Evolutionary conservation across 495 filamentous ascomycete genomes (phyloP).

Genomic region (Letharia columbiana): DNA sequence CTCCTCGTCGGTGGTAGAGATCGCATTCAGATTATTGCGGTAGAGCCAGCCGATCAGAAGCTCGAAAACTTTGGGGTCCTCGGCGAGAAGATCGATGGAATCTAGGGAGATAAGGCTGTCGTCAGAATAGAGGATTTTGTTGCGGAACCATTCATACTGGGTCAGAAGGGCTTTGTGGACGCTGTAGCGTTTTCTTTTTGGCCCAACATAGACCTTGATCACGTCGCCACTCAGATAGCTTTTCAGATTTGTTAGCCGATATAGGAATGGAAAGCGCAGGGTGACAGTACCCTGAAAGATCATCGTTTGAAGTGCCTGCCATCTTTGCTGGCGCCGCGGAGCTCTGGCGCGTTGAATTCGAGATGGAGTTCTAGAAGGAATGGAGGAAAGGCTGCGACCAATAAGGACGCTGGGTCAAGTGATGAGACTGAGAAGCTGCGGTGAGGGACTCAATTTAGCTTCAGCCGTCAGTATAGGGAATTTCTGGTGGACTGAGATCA

Average conservation of each 20-base stretch:
- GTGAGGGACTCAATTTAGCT: neutral
- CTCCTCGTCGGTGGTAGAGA: neutral
- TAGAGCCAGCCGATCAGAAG: constrained; percentile 11
- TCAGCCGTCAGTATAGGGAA: neutral
- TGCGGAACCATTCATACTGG: neutral
- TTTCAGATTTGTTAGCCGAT: neutral
- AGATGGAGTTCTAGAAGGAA: neutral
- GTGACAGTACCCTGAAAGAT: neutral
- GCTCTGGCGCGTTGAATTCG: neutral
- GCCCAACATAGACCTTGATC: constrained; percentile 10
- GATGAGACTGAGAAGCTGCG: neutral
- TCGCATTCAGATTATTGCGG: neutral
- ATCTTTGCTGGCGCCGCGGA: neutral
- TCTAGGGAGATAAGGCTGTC: neutral
- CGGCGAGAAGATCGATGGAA: neutral
- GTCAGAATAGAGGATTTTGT: neutral
- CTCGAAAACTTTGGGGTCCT: neutral
- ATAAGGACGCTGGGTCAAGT: neutral
- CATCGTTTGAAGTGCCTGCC: neutral
- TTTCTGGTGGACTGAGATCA: neutral
- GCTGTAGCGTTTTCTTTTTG: neutral
- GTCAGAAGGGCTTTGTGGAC: constrained; percentile 1
- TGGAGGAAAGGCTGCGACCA: neutral
- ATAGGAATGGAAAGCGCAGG: neutral
- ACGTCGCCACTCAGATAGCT: constrained; percentile 5